phyloP scores from a whole-genome alignment of 306 rosid species.

The Nissolia schottii region DNA sequence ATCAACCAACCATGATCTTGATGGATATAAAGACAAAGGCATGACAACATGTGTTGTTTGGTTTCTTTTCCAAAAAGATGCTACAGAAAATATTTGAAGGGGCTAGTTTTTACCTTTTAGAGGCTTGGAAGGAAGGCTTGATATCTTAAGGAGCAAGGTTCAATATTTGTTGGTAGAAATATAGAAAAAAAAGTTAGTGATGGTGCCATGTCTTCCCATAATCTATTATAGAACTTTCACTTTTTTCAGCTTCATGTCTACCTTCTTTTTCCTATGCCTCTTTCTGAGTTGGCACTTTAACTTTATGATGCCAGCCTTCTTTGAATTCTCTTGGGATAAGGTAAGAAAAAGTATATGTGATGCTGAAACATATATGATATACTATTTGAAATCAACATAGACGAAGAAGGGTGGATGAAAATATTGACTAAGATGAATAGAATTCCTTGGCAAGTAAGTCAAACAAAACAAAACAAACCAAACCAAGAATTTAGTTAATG shows the following conservation, averaged over 20 bases:
- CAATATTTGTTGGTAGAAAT: not conserved
- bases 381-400: not conserved
- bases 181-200: not conserved
- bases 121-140: not conserved
- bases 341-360: not conserved
- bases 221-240: not conserved
- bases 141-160: slow-evolving; percentile 2
- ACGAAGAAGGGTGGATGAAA: not conserved
- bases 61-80: slow-evolving; percentile 23
- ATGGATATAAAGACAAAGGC: not conserved
- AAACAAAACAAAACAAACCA: too few species aligned
- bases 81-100: not conserved
- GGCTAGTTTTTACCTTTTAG: not conserved
- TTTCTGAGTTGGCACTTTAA: slow-evolving; percentile 36
- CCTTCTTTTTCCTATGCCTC: not conserved
- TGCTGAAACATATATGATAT: not conserved
- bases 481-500: not conserved
- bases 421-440: not conserved
- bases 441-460: not conserved
- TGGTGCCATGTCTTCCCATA: not conserved
- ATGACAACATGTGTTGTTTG: not conserved
- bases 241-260: not conserved
- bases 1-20: slow-evolving; percentile 7
- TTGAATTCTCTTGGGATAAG: not conserved
- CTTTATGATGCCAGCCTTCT: slow-evolving; percentile 41